Conservation (phyloP, 2,329 filamentous ascomycete genomes). For the Neocucurbitaria cava region DNA sequence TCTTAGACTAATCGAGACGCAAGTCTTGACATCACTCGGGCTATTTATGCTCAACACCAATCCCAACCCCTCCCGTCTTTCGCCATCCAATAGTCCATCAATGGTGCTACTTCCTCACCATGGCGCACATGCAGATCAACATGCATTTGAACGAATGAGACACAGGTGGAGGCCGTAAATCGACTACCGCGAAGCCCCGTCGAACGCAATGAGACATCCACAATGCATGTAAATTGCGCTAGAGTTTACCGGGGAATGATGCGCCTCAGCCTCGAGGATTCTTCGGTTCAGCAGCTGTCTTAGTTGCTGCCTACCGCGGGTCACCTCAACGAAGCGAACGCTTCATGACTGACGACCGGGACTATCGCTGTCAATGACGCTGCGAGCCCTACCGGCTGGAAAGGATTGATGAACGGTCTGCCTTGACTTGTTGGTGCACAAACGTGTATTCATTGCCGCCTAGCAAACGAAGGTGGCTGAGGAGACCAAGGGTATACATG, state of each 20-base stretch:
- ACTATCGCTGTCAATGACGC: neutral
- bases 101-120: slow-evolving; percentile 20
- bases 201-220: slow-evolving; percentile 7
- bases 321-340: slow-evolving; percentile 4
- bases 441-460: neutral
- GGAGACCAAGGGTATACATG: slow-evolving; percentile 24
- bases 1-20: slow-evolving; percentile 14
- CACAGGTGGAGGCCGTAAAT: neutral
- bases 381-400: neutral
- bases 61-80: slow-evolving; percentile 8
- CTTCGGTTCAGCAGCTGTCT: slow-evolving; percentile 16
- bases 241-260: slow-evolving; percentile 14
- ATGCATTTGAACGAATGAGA: slow-evolving; percentile 13
- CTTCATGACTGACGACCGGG: neutral
- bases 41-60: slow-evolving; percentile 12
- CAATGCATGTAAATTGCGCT: slow-evolving; percentile 15
- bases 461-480: neutral
- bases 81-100: slow-evolving; percentile 20
- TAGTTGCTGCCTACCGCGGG: slow-evolving; percentile 12
- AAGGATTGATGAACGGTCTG: neutral
- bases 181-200: slow-evolving; percentile 1
- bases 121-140: slow-evolving; percentile 15
- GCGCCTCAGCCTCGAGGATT: slow-evolving; percentile 1
- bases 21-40: slow-evolving; percentile 23
- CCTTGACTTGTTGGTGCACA: neutral